Base-by-base conservation (phyloP, 2,329 filamentous ascomycete genomes). In the Xylariaceae sp. region DNA sequence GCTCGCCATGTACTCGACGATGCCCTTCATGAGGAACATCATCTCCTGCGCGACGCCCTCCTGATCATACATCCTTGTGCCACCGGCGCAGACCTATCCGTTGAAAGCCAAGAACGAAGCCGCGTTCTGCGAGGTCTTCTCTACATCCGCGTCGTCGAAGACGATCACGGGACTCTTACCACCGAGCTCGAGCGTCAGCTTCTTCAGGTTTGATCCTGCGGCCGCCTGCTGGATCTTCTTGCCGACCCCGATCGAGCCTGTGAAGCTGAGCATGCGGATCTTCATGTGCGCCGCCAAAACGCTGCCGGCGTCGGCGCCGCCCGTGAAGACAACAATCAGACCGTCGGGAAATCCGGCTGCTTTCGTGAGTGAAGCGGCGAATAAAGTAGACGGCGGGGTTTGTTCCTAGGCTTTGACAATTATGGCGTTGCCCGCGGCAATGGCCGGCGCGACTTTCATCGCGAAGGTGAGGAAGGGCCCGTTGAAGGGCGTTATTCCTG, bases 401-500 rank as follows among this genome's bases (percentile, higher is more conserved):
- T 83, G 79, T 62, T 84, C 81, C 36, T 79, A 78, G 23, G 79
- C 73, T 69, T 85, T 85, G 37, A 85, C 66, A 25, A 84, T 70
- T 41, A 84, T 69, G 2, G 79, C 80, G 65, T 84, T 84, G 47
- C 81, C 81, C 50, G 78, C 77, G 41, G 79, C 78, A 34, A 84
- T 61, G n/a, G 80, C 80, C 12, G 86, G 86, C 17, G 83, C 86
- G 53, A 90, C 74, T 62, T 89, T 89, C 83, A 85, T 86, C 5
- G 81, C 82, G 14, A 85, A 84, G 80, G 91, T 90, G 17, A 76
- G 74, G 2, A 92, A 72, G 2, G 88, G 87, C 55, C 85, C 88
- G 64, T 92, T 92, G 85, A 86, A 92, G 7, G 86, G 86, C 17
- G 88, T 88, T 53, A 91, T 90, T 65, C 76, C 75, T 11, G 78